Conservation (phyloP, 176 grass and related monocot species). For the Phragmites australis region DNA sequence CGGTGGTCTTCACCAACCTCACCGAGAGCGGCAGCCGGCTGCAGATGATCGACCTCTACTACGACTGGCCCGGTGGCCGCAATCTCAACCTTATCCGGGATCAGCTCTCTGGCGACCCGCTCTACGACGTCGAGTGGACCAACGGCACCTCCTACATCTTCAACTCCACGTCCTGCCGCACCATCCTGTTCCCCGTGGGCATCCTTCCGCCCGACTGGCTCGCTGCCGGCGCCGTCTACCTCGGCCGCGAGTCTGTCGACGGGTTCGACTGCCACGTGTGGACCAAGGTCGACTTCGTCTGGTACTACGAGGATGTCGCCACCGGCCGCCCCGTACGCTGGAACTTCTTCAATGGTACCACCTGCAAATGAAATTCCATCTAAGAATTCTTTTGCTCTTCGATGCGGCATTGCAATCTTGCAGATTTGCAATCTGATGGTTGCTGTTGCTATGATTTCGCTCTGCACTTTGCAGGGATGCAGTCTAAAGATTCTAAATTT, state of each 20-base stretch:
- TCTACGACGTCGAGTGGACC: conserved; percentile 78
- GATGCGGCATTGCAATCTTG: background rate
- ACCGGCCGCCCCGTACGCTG: conserved; percentile 81
- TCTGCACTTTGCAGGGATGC: background rate
- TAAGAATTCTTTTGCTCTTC: background rate
- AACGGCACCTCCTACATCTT: conserved; percentile 79
- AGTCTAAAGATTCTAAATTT: background rate
- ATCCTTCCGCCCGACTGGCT: conserved; percentile 64
- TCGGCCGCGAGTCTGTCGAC: conserved; percentile 51
- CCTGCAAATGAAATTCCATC: background rate
- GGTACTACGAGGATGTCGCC: conserved; percentile 86
- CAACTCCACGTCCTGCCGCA: conserved; percentile 44
- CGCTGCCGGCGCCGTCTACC: conserved; percentile 54
- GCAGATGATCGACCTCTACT: conserved; percentile 69
- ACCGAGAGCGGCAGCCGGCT: conserved; percentile 51
- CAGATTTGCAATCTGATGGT: background rate
- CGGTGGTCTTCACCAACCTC: conserved; percentile 59
- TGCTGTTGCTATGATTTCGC: background rate
- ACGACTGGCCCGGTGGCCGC: conserved; percentile 71
- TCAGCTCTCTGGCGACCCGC: conserved; percentile 54
- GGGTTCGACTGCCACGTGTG: conserved; percentile 72
- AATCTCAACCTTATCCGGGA: conserved; percentile 70
- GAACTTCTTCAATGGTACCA: conserved; percentile 69
- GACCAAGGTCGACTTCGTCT: conserved; percentile 75
- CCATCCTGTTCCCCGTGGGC: conserved; percentile 52